Evolutionary conservation across 371 early-diverging fungal genomes (phyloP).

Genomic region (Thermomucor indicae-seudaticae): DNA sequence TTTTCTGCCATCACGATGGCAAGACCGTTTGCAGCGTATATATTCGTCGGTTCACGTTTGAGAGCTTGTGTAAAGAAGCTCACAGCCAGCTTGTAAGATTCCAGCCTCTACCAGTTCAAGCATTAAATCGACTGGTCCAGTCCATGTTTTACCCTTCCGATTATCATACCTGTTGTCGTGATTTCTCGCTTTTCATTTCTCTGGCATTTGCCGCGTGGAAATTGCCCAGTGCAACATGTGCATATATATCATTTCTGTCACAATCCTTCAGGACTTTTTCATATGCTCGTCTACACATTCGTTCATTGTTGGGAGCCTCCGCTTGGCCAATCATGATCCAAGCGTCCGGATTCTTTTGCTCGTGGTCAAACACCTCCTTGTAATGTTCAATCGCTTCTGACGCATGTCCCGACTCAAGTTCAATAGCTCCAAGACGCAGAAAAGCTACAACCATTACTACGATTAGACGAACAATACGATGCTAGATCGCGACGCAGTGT

Average conservation of each 20-base stretch:
- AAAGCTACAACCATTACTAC: conserved; percentile 52
- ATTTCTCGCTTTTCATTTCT: conserved; percentile 43
- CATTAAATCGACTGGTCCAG: no score
- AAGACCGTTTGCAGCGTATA: conserved; percentile 75
- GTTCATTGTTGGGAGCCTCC: conserved; percentile 53
- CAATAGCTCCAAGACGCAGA: conserved; percentile 76
- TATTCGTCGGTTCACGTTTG: conserved; percentile 64
- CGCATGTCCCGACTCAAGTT: conserved; percentile 40
- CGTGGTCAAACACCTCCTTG: conserved; percentile 60
- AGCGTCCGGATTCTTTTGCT: conserved; percentile 59
- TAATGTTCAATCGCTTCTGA: conserved; percentile 63
- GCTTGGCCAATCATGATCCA: conserved; percentile 74
- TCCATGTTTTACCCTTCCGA: no score
- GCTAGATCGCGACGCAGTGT: no score
- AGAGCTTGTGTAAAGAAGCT: conserved; percentile 84
- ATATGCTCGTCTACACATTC: conserved; percentile 63
- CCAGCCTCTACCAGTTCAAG: conserved; percentile 24
- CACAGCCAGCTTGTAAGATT: conserved; percentile 66
- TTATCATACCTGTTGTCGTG: conserved; percentile 20
- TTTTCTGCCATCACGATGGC: conserved; percentile 78
- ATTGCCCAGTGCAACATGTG: conserved; percentile 82
- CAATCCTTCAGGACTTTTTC: conserved; percentile 77
- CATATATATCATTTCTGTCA: conserved; percentile 77
- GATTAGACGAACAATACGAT: no score
- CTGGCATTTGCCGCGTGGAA: conserved; percentile 64